A percentile compares a stretch with the other conserved stretches of the same genome.
Evolutionary conservation across 2,329 filamentous ascomycete species (phyloP).

Genomic region (Emergomyces pasteurianus): DNA sequence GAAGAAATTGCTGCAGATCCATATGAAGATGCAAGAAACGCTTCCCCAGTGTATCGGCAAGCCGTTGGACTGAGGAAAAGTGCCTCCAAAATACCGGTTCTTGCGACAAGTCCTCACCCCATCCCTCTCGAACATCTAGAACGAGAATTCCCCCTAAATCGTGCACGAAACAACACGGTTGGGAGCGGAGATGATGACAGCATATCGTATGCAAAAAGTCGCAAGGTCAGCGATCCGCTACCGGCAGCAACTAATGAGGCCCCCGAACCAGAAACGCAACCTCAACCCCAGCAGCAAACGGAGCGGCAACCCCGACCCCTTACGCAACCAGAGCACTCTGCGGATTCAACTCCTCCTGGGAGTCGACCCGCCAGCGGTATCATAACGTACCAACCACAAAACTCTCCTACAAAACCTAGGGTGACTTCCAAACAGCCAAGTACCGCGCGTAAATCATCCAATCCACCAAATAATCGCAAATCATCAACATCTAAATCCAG

Average conservation of each 20-base stretch:
- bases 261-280: slow-evolving; percentile 1
- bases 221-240: slow-evolving; percentile 24
- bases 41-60: slow-evolving; percentile 41
- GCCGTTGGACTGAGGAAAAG: slow-evolving; percentile 43
- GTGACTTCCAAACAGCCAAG: slow-evolving; percentile 22
- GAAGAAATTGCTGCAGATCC: slow-evolving; percentile 58
- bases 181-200: slow-evolving; percentile 50
- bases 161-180: slow-evolving; percentile 45
- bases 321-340: background rate
- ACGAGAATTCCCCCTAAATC: slow-evolving; percentile 55
- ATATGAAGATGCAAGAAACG: slow-evolving; percentile 22
- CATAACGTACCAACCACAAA: slow-evolving; percentile 12
- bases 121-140: slow-evolving; percentile 62
- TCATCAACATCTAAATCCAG: slow-evolving; percentile 24
- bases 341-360: slow-evolving; percentile 15
- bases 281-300: background rate
- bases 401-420: slow-evolving; percentile 15
- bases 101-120: slow-evolving; percentile 66
- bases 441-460: slow-evolving; percentile 27
- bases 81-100: slow-evolving; percentile 74
- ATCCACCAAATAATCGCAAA: slow-evolving; percentile 29
- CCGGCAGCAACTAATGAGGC: background rate
- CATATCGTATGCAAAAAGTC: slow-evolving; percentile 48
- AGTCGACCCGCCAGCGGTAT: slow-evolving; percentile 11
- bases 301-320: background rate